A percentile compares a stretch with the other conserved stretches of the same genome.
Conservation (phyloP, 2,329 filamentous ascomycete genomes). For the Exophiala oligosperma region DNA sequence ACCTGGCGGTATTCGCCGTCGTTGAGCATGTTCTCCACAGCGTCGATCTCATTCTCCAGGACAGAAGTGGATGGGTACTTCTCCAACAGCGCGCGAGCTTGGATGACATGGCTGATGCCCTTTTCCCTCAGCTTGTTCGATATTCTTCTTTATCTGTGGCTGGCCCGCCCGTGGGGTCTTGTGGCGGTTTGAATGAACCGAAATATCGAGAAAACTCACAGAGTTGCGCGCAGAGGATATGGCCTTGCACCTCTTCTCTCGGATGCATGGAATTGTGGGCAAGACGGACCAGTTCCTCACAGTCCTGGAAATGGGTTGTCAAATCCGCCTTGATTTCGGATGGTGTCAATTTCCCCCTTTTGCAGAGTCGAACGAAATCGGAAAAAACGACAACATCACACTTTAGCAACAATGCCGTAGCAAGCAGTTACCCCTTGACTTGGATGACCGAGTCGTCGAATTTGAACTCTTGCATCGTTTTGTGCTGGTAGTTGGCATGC, state of each 20-base stretch:
- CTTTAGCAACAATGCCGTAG: conserved; percentile 47
- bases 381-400: conserved; percentile 51
- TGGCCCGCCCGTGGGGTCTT: no score
- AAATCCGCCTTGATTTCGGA: conserved; percentile 39
- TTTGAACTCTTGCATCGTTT: conserved; percentile 27
- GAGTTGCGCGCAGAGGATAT: conserved; percentile 53
- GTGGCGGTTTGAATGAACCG: no score
- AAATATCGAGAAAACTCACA: no score
- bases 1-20: conserved; percentile 49
- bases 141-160: conserved; percentile 36
- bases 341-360: conserved; percentile 30
- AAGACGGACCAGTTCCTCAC: conserved; percentile 43
- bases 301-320: conserved; percentile 39
- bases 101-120: not conserved
- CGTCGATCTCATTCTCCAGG: conserved; percentile 45
- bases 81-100: not conserved
- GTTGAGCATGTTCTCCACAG: conserved; percentile 48
- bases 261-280: conserved; percentile 43
- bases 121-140: not conserved
- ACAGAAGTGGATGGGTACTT: not conserved
- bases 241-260: conserved; percentile 53
- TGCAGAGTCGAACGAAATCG: conserved; percentile 39
- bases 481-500: conserved; percentile 33
- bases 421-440: conserved; percentile 43
- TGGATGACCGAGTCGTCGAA: conserved; percentile 37